Percentiles rank a stretch among this genome's conserved stretches.
phyloP scores from a whole-genome alignment of 2,329 filamentous ascomycete species.

The Seiridium unicorne region DNA sequence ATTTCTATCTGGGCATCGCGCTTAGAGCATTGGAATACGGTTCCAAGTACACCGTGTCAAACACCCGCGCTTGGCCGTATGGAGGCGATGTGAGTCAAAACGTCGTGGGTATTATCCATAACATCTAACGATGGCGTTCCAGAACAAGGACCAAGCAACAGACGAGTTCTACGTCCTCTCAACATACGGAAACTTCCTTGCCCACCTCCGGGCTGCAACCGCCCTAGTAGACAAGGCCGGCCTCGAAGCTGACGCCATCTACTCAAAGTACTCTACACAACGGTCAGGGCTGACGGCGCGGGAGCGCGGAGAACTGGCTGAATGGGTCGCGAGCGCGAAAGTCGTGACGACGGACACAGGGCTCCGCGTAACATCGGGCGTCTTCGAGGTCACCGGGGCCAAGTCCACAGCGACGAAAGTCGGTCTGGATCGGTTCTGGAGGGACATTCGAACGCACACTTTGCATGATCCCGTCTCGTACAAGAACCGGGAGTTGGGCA shows the following conservation, averaged over 20 bases:
- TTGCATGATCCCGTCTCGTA: conserved; percentile 68
- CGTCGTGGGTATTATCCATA: neutral
- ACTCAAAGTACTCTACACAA: conserved; percentile 36
- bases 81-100: conserved; percentile 50
- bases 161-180: conserved; percentile 67
- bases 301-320: conserved; percentile 58
- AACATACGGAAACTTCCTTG: conserved; percentile 62
- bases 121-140: neutral
- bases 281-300: conserved; percentile 45
- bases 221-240: conserved; percentile 58
- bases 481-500: conserved; percentile 62
- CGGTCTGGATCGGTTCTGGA: conserved; percentile 64
- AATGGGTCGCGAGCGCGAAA: conserved; percentile 62
- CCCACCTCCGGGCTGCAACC: conserved; percentile 59
- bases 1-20: conserved; percentile 48
- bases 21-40: conserved; percentile 57
- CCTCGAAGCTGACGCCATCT: conserved; percentile 44
- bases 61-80: conserved; percentile 62
- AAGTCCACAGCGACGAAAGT: conserved; percentile 56
- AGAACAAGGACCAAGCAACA: conserved; percentile 53
- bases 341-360: conserved; percentile 60
- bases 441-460: conserved; percentile 64
- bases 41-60: conserved; percentile 52
- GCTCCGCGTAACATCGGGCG: conserved; percentile 55
- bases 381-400: conserved; percentile 64